phyloP scores from a whole-genome alignment of 441 rosid genomes.

The Theobroma grandiflorum region DNA sequence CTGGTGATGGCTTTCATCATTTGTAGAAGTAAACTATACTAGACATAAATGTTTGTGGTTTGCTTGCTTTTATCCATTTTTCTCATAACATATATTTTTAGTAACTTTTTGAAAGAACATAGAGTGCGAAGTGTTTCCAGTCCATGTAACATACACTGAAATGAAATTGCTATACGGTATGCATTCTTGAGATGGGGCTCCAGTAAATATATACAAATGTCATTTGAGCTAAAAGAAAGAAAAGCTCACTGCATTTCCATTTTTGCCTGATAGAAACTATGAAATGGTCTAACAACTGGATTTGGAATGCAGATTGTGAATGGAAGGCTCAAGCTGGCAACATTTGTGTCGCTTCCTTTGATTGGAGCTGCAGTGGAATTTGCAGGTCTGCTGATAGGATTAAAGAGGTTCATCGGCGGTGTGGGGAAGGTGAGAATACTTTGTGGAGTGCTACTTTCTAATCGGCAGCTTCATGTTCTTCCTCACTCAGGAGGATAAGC shows the following conservation, averaged over 20 bases:
- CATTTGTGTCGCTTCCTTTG: slow-evolving; percentile 56
- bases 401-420: slow-evolving; percentile 53
- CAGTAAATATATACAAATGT: no score
- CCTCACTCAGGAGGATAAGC: slow-evolving; percentile 50
- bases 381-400: slow-evolving; percentile 54
- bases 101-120: not conserved
- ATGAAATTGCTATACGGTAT: no score
- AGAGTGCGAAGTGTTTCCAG: no score
- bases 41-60: not conserved
- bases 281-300: not conserved
- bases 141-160: no score
- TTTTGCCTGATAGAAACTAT: not conserved
- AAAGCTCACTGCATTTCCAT: not conserved
- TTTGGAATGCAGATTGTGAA: slow-evolving; percentile 45
- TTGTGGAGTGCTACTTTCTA: slow-evolving; percentile 46
- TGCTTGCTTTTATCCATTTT: slow-evolving; percentile 8
- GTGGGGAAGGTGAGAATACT: slow-evolving; percentile 54
- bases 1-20: not conserved
- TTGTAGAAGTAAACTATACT: not conserved
- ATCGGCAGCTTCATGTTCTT: slow-evolving; percentile 26
- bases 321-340: slow-evolving; percentile 66
- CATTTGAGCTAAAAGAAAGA: not conserved
- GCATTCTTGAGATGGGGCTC: no score
- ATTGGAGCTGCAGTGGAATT: slow-evolving; percentile 60
- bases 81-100: not conserved